Base-by-base conservation (phyloP, 75 land plant genomes). In the Selaginella moellendorffii region DNA sequence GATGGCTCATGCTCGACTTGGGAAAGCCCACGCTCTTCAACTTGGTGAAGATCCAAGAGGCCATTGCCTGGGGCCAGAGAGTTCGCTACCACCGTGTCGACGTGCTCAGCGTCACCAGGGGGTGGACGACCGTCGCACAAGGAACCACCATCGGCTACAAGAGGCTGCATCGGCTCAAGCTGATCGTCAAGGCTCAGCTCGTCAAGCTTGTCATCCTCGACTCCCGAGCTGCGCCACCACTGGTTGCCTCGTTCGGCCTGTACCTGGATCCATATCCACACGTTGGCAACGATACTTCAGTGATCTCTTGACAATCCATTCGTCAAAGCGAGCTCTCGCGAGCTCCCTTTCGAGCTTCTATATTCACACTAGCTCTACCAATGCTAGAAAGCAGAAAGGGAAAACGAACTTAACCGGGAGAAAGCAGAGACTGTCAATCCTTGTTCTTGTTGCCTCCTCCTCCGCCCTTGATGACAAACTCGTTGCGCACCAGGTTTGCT, bases 101-200 rank as follows among this genome's bases (percentile, higher is more conserved):
- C 21, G 81, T 51, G 23, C 14, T 5, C 14, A 73, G 76, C 29
- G 27, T 36, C 54, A 66, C 59, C 19, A 75, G 72, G 22, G 54
- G 64, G 12, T 78, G 82, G 66, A 68, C 54, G 51, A 21, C 31
- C 27, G 73, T 88, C 17, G 74, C 63, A 18, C 52, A 65, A 0
- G 96, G 85, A 20, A 92, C 81, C 29, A 92, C 96, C 24, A 76
- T 92, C 20, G 97, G 97, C 8, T 72, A 83, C 74, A 92, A 92
- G 78, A 81, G 74, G 64, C 78, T 92, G 23, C 79, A 88, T 68
- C 69, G 86, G 71, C 62, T 87, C 9, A 67, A 65, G 24, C 28
- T 29, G 29, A 64, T 63, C 53, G 68, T 79, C 0, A 21, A 51
- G 2, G 82, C 74, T 0, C 24, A 21, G 26, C 30, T 8, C 56